Base-by-base conservation (phyloP, 352 stramenopile species). In the Phytopythium vexans region DNA sequence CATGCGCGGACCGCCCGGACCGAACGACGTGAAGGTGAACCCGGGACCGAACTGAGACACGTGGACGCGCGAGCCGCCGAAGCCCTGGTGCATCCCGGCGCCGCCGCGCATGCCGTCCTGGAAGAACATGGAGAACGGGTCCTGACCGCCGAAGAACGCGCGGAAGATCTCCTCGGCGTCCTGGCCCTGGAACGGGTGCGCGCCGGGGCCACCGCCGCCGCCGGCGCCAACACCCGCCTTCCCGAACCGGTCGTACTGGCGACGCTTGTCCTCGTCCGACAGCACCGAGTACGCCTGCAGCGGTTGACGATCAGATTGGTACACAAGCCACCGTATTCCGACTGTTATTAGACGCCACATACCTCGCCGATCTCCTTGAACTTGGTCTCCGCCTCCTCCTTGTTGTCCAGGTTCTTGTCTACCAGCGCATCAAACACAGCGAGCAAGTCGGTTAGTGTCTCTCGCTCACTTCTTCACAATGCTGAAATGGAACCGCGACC, bases 181-280 rank as follows among this genome's bases (percentile, higher is more conserved):
- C 36, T 89, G 78, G 6, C 74, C 77, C 49, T 89, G 78, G 61
- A 90, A 90, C 21, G 62, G 58, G 37, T 77, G 67, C 62, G 74
- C 72, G 48, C 66, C 68, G 6, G 70, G 55, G 14, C 69, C 63
- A 1, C 64, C 66, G 21, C 61, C 66, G 7, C 60, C 66, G 40
- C 60, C 64, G 7, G 56, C 73, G 34, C 70, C 72, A 36, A 92
- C 61, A 8, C 62, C 82, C 35, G 66, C 77, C 72, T 97, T 92
- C 32, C 91, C 91, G 59, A 95, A 97, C 53, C 92, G 83, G 53
- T 98, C 92, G 62, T 97, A 97, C 34, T 90, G 77, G 47, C 89
- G 69, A 32, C 88, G 56, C 70, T 96, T 96, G 40, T 90, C 73
- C 56, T 77, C 74, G 64, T 98, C 92, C 21, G 86, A 95, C 6